phyloP scores from a whole-genome alignment of 1,284 basidiomycete species.

The Mycena citricolor region DNA sequence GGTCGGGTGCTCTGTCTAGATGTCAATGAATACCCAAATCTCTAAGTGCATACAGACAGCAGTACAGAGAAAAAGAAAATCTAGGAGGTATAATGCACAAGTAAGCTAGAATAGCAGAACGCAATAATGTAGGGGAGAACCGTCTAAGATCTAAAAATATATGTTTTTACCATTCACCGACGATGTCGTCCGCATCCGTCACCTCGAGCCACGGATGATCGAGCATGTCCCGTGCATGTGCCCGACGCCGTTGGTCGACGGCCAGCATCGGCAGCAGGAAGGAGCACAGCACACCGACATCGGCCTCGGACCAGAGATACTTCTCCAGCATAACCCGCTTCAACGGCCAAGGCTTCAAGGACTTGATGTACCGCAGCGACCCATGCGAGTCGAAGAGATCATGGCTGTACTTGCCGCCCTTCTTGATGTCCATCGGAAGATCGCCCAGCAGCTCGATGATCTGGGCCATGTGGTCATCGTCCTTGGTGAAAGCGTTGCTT shows the following conservation, averaged over 20 bases:
- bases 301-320: conserved; percentile 66
- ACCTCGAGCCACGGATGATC: conserved; percentile 73
- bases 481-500: conserved; percentile 83
- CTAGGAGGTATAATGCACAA: conserved; percentile 21
- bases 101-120: conserved; percentile 14
- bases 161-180: conserved; percentile 48
- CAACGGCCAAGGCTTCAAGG: conserved; percentile 83
- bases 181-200: conserved; percentile 42
- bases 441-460: conserved; percentile 87
- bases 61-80: conserved; percentile 13
- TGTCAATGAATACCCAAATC: too few species aligned
- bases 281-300: conserved; percentile 59
- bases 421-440: conserved; percentile 67
- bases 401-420: conserved; percentile 80
- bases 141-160: conserved; percentile 2
- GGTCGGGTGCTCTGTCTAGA: too few species aligned
- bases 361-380: conserved; percentile 76
- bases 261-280: conserved; percentile 83
- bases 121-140: conserved; percentile 12
- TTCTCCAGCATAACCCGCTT: conserved; percentile 83
- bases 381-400: conserved; percentile 84
- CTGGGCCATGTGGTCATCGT: conserved; percentile 94
- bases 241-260: conserved; percentile 68
- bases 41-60: too few species aligned
- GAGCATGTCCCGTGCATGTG: conserved; percentile 71